Conservation (phyloP, 352 stramenopile species). For the Lagenidium sp. region DNA sequence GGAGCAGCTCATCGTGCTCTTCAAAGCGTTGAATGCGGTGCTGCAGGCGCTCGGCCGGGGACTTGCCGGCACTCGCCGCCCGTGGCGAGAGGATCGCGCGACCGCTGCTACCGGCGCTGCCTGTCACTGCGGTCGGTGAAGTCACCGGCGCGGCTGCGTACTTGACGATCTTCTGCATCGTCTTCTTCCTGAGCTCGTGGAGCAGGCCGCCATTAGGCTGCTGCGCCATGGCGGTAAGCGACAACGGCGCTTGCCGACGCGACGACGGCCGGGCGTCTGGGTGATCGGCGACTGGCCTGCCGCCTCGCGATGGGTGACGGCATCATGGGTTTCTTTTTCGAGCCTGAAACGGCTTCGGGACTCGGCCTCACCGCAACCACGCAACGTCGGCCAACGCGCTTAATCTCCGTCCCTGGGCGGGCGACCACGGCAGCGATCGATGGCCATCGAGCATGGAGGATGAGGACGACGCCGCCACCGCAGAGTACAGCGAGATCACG, state of each 20-base stretch:
- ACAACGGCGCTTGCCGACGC: background rate
- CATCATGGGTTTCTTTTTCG: too few relatives aligned
- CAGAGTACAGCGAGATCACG: conserved; percentile 47
- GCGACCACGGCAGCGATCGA: too few relatives aligned
- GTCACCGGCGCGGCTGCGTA: conserved; percentile 10
- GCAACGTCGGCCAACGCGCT: too few relatives aligned
- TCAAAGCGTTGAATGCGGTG: conserved; percentile 38
- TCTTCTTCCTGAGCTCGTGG: conserved; percentile 53
- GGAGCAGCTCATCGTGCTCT: conserved; percentile 36
- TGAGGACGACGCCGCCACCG: background rate
- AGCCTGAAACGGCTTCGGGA: too few relatives aligned
- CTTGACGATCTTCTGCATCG: conserved; percentile 23
- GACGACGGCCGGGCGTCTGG: background rate
- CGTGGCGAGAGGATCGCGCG: conserved; percentile 3
- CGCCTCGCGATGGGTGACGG: too few relatives aligned
- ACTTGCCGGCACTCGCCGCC: background rate
- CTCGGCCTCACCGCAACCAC: too few relatives aligned
- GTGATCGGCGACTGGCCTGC: too few relatives aligned
- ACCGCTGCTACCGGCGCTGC: conserved; percentile 1
- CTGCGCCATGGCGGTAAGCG: background rate
- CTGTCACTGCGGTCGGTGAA: background rate
- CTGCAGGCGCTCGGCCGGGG: conserved; percentile 10
- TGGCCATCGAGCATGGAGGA: too few relatives aligned
- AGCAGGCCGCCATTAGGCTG: conserved; percentile 22
- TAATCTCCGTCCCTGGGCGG: too few relatives aligned